Evolutionary conservation across 2,329 filamentous ascomycete genomes (phyloP), one percentile per base, ranked within the genome.

Genomic region (Talaromyces atroroseus): DNA sequence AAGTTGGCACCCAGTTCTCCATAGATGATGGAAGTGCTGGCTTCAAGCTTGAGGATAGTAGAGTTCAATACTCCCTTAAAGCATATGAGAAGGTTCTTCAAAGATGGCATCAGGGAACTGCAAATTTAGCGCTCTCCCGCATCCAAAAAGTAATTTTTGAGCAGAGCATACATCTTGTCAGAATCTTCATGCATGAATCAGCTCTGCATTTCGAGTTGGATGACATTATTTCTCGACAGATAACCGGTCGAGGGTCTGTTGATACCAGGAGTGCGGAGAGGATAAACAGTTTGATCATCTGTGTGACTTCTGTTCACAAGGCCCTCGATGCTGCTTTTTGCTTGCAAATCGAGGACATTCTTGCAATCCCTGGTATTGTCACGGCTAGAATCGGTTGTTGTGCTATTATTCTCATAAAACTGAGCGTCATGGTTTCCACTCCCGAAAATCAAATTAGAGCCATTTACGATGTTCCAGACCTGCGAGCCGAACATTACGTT

Each of bases 11-110:
- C 16, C 47, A 49, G 16, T 49, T 49, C 21, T 26, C 47, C 14
- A 26, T 49, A 36, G 47, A 49, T 12, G 23, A 49, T 14, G 18
- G 24, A 49, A 49, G 24, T 12, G 18, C 24, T 49, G 8, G 14
- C 5, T 49, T 49, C 3, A 49, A 18, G 12, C 47, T 49, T 36
- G 47, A 49, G 29, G 47, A 49, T 14, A 20, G 12, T 18, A 49
- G 47, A 34, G 16, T 49, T 2, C 47, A 49, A 49, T 49, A 49
- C 12, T 18, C 47, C 47, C 29, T 49, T 14, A 49, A 49, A 49
- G 16, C 47, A 12, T 49, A 49, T 26, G 47, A 49, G 47, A 49
- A 34, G 14, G 18, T 21, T 10, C 47, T 49, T 36, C 29, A 49
- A 29, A 16, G 34, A 34, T 49, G 47, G 47, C 23, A 21, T 20